phyloP scores from a whole-genome alignment of 2,329 filamentous ascomycete genomes.

The Phyllosticta citriasiana region DNA sequence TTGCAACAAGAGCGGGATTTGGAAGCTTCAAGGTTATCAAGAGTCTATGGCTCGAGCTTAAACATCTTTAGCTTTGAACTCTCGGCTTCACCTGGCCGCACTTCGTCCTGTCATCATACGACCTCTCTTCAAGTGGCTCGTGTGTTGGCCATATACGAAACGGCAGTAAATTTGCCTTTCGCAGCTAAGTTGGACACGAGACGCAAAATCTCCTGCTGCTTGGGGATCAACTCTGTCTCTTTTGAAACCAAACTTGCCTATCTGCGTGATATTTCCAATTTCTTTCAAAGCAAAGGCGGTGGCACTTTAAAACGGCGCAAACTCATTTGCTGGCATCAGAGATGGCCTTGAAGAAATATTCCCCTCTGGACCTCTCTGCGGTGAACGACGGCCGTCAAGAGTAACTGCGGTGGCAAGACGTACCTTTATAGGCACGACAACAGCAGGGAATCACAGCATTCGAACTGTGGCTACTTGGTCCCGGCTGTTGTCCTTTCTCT shows the following conservation, averaged over 20 bases:
- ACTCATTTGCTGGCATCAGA: too few relatives aligned
- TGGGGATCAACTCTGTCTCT: background rate
- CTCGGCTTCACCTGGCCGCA: background rate
- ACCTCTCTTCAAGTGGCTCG: background rate
- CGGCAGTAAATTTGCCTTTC: background rate
- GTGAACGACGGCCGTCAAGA: too few relatives aligned
- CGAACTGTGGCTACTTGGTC: too few relatives aligned
- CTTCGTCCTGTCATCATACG: background rate
- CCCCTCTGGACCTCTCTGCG: too few relatives aligned
- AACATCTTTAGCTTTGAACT: background rate
- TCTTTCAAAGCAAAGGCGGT: too few relatives aligned
- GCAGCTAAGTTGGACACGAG: background rate
- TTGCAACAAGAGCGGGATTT: background rate
- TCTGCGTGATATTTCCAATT: background rate
- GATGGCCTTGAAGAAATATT: too few relatives aligned
- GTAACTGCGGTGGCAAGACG: background rate
- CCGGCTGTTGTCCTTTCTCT: too few relatives aligned
- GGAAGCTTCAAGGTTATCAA: background rate
- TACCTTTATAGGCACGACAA: too few relatives aligned
- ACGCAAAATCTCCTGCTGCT: background rate
- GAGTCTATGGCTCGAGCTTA: background rate
- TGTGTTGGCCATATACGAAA: background rate
- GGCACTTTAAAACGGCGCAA: too few relatives aligned
- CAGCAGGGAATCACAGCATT: too few relatives aligned
- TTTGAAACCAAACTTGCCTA: background rate